Percentiles rank a stretch among this genome's conserved stretches.
Conservation (phyloP, 1,284 basidiomycete species). For the Pseudozyma flocculosa region DNA sequence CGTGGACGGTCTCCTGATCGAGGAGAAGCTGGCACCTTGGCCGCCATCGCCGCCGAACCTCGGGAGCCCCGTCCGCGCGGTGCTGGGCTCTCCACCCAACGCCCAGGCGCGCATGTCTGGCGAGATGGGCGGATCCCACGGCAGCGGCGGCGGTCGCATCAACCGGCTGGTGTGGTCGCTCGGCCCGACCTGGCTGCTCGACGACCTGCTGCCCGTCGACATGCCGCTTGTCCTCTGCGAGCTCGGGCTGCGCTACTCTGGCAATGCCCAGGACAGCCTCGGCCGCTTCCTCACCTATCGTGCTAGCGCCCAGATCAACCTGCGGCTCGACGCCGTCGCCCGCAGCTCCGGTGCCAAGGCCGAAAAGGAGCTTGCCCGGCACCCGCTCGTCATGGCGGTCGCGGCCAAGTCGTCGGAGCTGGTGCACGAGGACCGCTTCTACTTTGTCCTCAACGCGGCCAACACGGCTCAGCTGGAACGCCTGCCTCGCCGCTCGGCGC, state of each 20-base stretch:
- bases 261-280: constrained; percentile 48
- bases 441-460: constrained; percentile 42
- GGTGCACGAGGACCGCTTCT: constrained; percentile 35
- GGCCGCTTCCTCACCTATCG: constrained; percentile 48
- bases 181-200: constrained; percentile 37
- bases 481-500: not conserved
- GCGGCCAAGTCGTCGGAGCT: constrained; percentile 30
- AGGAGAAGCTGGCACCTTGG: constrained; percentile 38
- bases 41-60: constrained; percentile 9
- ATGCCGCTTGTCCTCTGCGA: constrained; percentile 40
- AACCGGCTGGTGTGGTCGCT: constrained; percentile 46
- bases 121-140: not conserved
- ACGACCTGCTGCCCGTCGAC: constrained; percentile 39
- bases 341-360: constrained; percentile 3
- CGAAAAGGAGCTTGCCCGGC: constrained; percentile 32
- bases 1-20: constrained; percentile 41
- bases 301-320: constrained; percentile 42
- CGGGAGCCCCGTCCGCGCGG: constrained; percentile 24
- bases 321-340: constrained; percentile 38
- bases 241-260: constrained; percentile 38
- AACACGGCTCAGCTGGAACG: constrained; percentile 30
- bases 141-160: not conserved
- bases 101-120: not conserved
- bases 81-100: constrained; percentile 37
- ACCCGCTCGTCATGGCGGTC: constrained; percentile 42